Evolutionary conservation across 768 basidiomycete species (phyloP), one percentile per base, ranked within the genome.

Genomic region (Russula abietina): DNA sequence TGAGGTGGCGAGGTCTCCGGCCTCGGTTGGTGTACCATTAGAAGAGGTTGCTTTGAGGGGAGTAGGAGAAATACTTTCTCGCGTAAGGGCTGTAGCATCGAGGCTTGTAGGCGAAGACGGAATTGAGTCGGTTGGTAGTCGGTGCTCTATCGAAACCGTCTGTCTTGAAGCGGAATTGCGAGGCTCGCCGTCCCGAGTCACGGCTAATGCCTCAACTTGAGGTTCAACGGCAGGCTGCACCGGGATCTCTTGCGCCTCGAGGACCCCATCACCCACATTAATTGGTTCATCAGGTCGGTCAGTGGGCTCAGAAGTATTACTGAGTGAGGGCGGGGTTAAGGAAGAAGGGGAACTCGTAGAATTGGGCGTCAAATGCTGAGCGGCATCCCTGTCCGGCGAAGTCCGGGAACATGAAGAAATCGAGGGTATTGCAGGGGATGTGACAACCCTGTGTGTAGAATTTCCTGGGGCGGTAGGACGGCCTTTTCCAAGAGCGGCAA

Each of bases 401-500:
- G 48, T 30, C 58, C 58, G 63, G 39, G 30, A 26, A 26, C 22
- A 43, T 17, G 57, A 28, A 32, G 46, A 43, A 17, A 54, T 33
- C 32, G 28, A 62, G 48, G 11, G 57, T 57, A 39, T n/a, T 55
- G 48, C 51, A 38, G 58, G 70, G 61, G 60, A 48, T 28, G 51
- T 66, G 36, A 65, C 67, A 4, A 50, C 57, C n/a, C 67, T 57
- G 10, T 59, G 28, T 10, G 50, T 39, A 41, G 52, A 24, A 19
- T 57, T 60, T 46, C 60, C 60, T 17, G 65, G 57, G 22, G 53
- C 64, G 1, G 63, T 58, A 48, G 67, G 67, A 22, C 65, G 66
- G 12, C 64, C 65, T 69, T 72, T 58, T 69, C 72, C 53, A 70
- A 71, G 58, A 65, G 71, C 60, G 45, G 74, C 83, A 36, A 90